These are phyloP conservation scores for Akanthomyces uredinophilus DNA, from an alignment of 2,329 filamentous ascomycete genomes.

Conservation along the genomic window DNA sequence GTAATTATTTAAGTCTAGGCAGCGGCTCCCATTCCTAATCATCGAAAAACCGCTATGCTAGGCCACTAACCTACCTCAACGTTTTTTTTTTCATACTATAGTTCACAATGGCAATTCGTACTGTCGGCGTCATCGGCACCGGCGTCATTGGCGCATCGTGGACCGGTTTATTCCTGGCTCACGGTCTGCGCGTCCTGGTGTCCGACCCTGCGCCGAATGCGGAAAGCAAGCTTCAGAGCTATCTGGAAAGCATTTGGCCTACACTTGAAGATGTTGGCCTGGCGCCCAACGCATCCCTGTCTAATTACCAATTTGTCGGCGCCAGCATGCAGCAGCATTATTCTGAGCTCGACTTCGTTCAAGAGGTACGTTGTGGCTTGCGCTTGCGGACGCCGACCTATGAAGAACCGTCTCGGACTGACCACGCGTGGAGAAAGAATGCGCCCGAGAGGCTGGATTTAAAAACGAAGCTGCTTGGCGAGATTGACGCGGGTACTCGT, in stretches of 20 bases:
- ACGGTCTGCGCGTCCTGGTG: conserved; percentile 31
- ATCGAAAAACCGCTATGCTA: not conserved
- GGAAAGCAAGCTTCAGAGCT: conserved; percentile 23
- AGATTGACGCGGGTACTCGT: conserved; percentile 27
- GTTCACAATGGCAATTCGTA: conserved; percentile 15
- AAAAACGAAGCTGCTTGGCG: conserved; percentile 32
- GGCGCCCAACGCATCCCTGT: not conserved
- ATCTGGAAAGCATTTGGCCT: not conserved
- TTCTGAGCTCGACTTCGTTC: conserved; percentile 28
- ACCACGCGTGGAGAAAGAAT: conserved; percentile 21
- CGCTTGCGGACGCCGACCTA: too few species aligned
- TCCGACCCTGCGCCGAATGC: conserved; percentile 35
- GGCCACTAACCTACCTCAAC: not conserved
- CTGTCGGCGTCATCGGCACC: conserved; percentile 28
- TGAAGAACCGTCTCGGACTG: not conserved
- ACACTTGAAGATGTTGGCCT: not conserved
- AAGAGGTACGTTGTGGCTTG: conserved; percentile 21
- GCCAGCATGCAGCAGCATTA: conserved; percentile 2
- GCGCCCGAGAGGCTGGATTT: conserved; percentile 35
- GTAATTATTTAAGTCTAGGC: not conserved
- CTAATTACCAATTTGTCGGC: conserved; percentile 6
- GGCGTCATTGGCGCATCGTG: conserved; percentile 34
- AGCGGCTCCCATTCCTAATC: not conserved
- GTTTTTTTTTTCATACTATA: not conserved
- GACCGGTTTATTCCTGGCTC: conserved; percentile 31